phyloP scores from a whole-genome alignment of 495 filamentous ascomycete species.

The Hyaloscypha hepaticicola region DNA sequence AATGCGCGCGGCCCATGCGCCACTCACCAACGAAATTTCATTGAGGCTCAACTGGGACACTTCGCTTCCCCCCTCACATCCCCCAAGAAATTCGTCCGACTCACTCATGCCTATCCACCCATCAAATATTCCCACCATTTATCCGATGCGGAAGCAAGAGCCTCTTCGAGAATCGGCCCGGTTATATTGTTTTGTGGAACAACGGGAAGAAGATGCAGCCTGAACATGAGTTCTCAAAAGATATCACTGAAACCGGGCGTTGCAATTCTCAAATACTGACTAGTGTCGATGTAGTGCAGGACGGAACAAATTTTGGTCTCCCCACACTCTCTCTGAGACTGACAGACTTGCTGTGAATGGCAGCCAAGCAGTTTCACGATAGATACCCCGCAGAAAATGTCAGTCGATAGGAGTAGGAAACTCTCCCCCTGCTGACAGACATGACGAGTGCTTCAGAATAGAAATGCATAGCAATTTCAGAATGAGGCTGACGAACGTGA shows the following conservation, averaged over 20 bases:
- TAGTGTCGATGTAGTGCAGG: slow-evolving; percentile 1
- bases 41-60: slow-evolving; percentile 9
- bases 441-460: neutral
- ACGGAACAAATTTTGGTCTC: neutral
- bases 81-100: neutral
- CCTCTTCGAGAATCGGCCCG: neutral
- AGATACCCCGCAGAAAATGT: neutral
- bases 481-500: neutral
- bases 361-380: neutral
- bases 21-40: neutral
- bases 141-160: neutral
- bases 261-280: neutral
- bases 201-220: neutral
- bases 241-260: neutral
- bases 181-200: neutral
- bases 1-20: neutral
- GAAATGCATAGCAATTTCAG: neutral
- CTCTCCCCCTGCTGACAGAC: neutral
- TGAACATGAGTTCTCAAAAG: neutral
- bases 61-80: neutral
- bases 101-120: neutral
- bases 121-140: neutral
- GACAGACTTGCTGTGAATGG: neutral
- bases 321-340: neutral
- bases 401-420: neutral